Evolutionary conservation across 2,329 filamentous ascomycete genomes (phyloP), one percentile per base, ranked within the genome.

Genomic region (Clarireedia homoeocarpa): DNA sequence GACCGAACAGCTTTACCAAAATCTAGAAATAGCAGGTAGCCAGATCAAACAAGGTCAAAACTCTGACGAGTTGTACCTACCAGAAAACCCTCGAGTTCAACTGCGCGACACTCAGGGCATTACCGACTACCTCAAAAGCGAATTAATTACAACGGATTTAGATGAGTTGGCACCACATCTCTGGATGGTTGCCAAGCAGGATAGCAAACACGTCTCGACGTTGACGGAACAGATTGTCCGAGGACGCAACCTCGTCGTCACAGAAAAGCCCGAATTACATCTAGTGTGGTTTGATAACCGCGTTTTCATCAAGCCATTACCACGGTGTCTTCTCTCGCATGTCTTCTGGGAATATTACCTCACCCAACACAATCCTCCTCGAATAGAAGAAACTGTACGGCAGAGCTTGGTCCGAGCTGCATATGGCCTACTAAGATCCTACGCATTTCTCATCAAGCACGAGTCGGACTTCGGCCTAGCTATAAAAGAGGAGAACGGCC

Each of bases 391-490:
- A 45, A 38, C 17, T 4, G 6, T 40, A 40, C 5, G 10, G 4
- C 4, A 5, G 9, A n/a, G 17, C 5, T 26, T 47, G 20, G 14
- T 23, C 46, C 38, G 17, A 47, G 17, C 48, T 12, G 55, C 51
- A 5, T 14, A 67, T 17, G 71, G 71, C 3, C 68, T 68, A 36
- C 57, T 73, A 6, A 56, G 59, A 20, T 66, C 67, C 2, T 73
- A 71, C 51, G 39, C 53, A 1, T 51, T 62, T 4, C 61, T 73
- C 1, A 62, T 73, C 10, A 53, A 47, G 2, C 61, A 68, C 53
- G 61, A 68, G 53, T 68, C 67, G 26, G 71, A 73, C 56, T 68
- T 72, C 36, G n/a, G 36, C 5, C 67, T 72, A 5, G 71, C 69
- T 10, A 45, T 20, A 6, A 20, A 50, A 20, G 39, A 42, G 3